Base-by-base conservation (phyloP, 1,284 basidiomycete genomes). In the Neolentinus lepideus region DNA sequence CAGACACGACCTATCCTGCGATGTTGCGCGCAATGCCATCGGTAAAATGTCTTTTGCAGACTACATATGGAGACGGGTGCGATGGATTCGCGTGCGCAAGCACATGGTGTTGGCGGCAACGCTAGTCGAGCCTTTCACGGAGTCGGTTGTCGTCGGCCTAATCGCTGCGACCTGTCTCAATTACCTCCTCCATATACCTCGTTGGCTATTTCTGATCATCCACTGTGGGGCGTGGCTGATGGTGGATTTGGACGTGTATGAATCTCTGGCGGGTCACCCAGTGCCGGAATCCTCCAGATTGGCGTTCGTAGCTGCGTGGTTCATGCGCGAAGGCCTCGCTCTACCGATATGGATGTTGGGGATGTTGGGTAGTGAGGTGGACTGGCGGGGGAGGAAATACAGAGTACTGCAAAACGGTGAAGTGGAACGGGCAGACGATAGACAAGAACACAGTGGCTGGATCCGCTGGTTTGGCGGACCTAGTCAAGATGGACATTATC, bases 41-140 rank as follows among this genome's bases (percentile, higher is more conserved):
- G 93, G 92, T 22, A 84, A 85, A 58, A 92, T 98, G 84, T 75
- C 84, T 1, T 73, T 97, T 52, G 69, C 71, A 25, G 90, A 87
- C 62, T 98, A 97, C 71, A 75, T 97, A 57, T 83, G 83, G 74
- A 81, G 94, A 24, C 83, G 94, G 21, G 84, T 93, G 27, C 84
- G 94, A 6, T 98, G 94, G 94, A 94, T 98, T 64, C 84, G 94
- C 46, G 94, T 97, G 25, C 83, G 94, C 55, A 96, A 95, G 68
- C 85, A 85, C 64, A 97, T 97, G 93, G 88, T 91, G 1, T 69
- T 91, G 33, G 76, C 80, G 4, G 92, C 92, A 3, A 96, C 93
- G 0, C 58, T 96, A 53, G 62, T 90, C 25, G 94, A 98, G 68
- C 94, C 95, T 1, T 82, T 96, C 65, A 96, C 93, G 12, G 94